Base-by-base conservation (phyloP, 208 protist genomes). In the Vickermania ingenoplastis region DNA sequence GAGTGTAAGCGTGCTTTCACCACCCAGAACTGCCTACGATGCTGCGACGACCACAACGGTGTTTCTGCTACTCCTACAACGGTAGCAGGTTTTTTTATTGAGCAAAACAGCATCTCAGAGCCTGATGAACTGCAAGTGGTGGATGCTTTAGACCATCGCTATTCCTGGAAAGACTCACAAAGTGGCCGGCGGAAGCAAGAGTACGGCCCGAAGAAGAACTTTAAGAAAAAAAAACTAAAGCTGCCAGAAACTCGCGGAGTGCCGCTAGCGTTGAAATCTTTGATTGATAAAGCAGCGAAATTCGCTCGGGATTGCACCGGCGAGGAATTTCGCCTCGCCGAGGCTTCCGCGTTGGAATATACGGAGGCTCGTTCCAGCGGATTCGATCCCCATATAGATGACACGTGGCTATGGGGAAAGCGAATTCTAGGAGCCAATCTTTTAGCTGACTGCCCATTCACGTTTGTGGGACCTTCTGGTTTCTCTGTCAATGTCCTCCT, bases 351-450 rank as follows among this genome's bases (percentile, higher is more conserved):
- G 24, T 61, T 96, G 5, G 86, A 96, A 57, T 96, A 96, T 56
- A 64, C 55, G 2, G 41, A 60, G 22, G 60, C 59, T 4, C 77
- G 72, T 24, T 26, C 71, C 31, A 92, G 84, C 55, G 86, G 78
- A 59, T 81, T 96, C 57, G 89, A 96, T 62, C 84, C 86, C 13
- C 89, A 96, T 31, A 67, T 96, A 27, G 89, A 96, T 66, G 89
- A 96, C 62, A 90, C 83, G 2, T 96, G 89, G 86, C 56, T 93
- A n/a, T 96, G 89, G 86, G 89, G 89, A 23, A 66, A 86, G 45
- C 71, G 89, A 26, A 83, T 96, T 60, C 80, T 64, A 22, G 86
- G 89, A 0, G 28, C 90, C 26, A 94, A 91, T 71, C 50, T 96
- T 24, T 57, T 84, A 23, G 70, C 71, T 3, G 69, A 89, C 24